A percentile compares a stretch with the other conserved stretches of the same genome.
These are phyloP conservation scores for Gnomoniopsis smithogilvyi DNA, from an alignment of 2,329 filamentous ascomycete species.

Conservation along the genomic window DNA sequence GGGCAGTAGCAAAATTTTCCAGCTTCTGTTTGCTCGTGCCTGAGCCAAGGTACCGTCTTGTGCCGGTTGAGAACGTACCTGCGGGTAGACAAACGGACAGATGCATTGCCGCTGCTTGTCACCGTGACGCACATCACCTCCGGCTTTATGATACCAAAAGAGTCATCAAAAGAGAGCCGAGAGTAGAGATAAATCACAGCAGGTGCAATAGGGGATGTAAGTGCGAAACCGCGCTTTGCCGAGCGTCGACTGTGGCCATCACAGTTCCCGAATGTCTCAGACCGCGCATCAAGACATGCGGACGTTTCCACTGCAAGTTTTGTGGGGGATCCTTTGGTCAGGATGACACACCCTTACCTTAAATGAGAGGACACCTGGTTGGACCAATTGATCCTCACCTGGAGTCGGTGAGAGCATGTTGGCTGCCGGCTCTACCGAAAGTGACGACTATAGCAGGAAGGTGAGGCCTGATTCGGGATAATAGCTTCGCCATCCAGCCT, in stretches of 20 bases:
- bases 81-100: slow-evolving; percentile 5
- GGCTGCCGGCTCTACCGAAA: neutral
- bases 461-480: neutral
- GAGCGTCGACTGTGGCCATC: slow-evolving; percentile 6
- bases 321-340: neutral
- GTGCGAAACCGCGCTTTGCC: slow-evolving; percentile 2
- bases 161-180: neutral
- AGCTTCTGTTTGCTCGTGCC: slow-evolving; percentile 5
- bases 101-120: slow-evolving; percentile 3
- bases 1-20: neutral
- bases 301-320: neutral
- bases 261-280: slow-evolving; percentile 17
- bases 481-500: neutral
- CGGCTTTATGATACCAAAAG: neutral
- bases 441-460: neutral
- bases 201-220: neutral
- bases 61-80: neutral
- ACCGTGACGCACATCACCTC: slow-evolving; percentile 1
- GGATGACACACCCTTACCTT: neutral
- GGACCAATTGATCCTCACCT: neutral
- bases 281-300: slow-evolving; percentile 6
- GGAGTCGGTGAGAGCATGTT: neutral
- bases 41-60: neutral
- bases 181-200: neutral
- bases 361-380: neutral